Percentiles rank a stretch among this genome's conserved stretches.
Conservation (phyloP, 345 rosid species). For the Aquilaria yunnanensis region DNA sequence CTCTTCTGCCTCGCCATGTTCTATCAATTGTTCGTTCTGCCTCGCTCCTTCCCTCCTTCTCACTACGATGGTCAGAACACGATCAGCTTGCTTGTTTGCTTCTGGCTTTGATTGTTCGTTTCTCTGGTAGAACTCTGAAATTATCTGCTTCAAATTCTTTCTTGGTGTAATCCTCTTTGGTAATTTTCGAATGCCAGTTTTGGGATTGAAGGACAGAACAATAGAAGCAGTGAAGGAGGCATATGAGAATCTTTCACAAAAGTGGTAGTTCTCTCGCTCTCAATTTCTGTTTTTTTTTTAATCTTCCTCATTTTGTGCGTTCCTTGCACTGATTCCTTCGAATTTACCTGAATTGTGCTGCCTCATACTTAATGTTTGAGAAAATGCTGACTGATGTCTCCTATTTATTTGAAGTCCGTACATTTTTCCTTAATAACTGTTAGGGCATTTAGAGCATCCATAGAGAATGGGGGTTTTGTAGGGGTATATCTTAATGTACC, state of each 20-base stretch:
- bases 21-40: conserved; percentile 76
- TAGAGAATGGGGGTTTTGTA: no score
- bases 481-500: no score
- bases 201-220: conserved; percentile 54
- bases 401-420: no score
- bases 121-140: not conserved
- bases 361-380: no score
- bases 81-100: not conserved
- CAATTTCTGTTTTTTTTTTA: not conserved
- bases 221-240: conserved; percentile 62
- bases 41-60: conserved; percentile 66
- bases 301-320: not conserved
- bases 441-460: no score
- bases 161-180: not conserved
- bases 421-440: no score
- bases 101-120: not conserved
- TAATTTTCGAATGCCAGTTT: conserved; percentile 30
- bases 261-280: conserved; percentile 35
- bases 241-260: conserved; percentile 49
- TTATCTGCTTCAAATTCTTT: not conserved
- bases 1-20: conserved; percentile 54
- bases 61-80: conserved; percentile 66
- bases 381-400: no score
- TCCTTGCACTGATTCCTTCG: no score
- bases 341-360: no score